Conservation (phyloP, 139 green algal genomes). For the Gonium pectorale region DNA sequence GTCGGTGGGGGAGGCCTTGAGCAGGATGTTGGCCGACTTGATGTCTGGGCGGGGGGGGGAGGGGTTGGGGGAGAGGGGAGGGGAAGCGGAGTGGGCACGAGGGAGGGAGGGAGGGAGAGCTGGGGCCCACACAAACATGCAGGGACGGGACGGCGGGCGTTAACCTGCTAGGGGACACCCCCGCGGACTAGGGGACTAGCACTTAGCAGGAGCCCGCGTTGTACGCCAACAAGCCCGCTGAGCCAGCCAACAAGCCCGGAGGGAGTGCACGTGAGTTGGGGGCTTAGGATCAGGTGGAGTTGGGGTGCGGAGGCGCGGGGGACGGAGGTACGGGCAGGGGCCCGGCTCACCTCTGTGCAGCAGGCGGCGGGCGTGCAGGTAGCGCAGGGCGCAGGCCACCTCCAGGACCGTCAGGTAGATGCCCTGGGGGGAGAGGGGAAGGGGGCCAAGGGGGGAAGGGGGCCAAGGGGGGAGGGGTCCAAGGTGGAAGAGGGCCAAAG, state of each 20-base stretch:
- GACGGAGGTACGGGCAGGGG: too few relatives aligned
- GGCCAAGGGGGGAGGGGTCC: background rate
- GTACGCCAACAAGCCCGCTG: too few relatives aligned
- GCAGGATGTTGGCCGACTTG: slow-evolving; percentile 46
- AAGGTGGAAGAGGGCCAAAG: background rate
- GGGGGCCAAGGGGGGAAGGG: background rate
- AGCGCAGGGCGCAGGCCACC: slow-evolving; percentile 32
- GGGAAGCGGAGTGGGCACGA: background rate
- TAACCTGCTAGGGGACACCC: too few relatives aligned
- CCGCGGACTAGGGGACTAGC: too few relatives aligned
- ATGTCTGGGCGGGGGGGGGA: slow-evolving; percentile 12
- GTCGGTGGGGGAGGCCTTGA: slow-evolving; percentile 24
- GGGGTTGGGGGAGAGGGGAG: background rate
- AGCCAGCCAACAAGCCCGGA: too few relatives aligned
- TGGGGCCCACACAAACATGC: too few relatives aligned
- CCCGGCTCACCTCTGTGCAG: slow-evolving; percentile 33
- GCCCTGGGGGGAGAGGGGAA: slow-evolving; percentile 1
- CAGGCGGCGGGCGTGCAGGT: slow-evolving; percentile 25
- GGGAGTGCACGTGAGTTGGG: too few relatives aligned
- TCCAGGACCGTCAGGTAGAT: slow-evolving; percentile 37
- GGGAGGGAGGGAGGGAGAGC: too few relatives aligned
- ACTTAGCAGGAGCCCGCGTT: too few relatives aligned
- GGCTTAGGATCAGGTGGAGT: too few relatives aligned
- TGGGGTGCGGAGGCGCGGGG: too few relatives aligned
- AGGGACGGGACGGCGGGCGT: too few relatives aligned